Evolutionary conservation across 2,329 filamentous ascomycete genomes (phyloP), one percentile per base, ranked within the genome.

Genomic region (Curvularia hawaiiensis): DNA sequence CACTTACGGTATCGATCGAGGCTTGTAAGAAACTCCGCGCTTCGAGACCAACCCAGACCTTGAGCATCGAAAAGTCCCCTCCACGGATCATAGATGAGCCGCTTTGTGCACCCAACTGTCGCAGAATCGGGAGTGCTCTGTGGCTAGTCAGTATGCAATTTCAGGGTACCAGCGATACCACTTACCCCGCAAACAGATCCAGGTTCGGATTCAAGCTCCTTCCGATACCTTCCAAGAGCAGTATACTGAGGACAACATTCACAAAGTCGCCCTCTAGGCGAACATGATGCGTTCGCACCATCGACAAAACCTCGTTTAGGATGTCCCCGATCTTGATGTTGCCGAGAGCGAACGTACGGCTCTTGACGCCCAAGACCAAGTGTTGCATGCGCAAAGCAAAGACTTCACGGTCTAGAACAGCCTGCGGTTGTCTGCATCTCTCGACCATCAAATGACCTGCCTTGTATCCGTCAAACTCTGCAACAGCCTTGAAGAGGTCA

Each of bases 321-420:
- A 99, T 92, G 67, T 99, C 95, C 11, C 95, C 95, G 61, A 99
- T 97, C 79, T 93, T 96, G 78, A 99, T 90, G 71, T 92, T 97
- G 4, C 94, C 94, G 0, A 99, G 83, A 0, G 95, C 93, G 54
- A 99, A 89, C 0, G 95, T 99, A 41, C 88, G 85, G 64, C 88
- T 90, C 81, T 98, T 98, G 65, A 99, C 92, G 28, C 89, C 87
- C 0, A 98, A 80, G 2, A 99, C 92, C 4, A 99, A 84, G 78
- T 98, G 93, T 77, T 99, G 93, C 94, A 99, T 98, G 74, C 92
- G 92, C 57, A 98, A 81, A 0, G 94, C 92, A 71, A 98, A 99
- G 0, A 98, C 85, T 64, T 99, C 94, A 58, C 89, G 80, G 64
- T 97, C 90, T 22, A 97, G 83, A 1, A 99, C 95, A 2, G 90